Base-by-base conservation (phyloP, 1,284 basidiomycete species). In the Chiua sp. region DNA sequence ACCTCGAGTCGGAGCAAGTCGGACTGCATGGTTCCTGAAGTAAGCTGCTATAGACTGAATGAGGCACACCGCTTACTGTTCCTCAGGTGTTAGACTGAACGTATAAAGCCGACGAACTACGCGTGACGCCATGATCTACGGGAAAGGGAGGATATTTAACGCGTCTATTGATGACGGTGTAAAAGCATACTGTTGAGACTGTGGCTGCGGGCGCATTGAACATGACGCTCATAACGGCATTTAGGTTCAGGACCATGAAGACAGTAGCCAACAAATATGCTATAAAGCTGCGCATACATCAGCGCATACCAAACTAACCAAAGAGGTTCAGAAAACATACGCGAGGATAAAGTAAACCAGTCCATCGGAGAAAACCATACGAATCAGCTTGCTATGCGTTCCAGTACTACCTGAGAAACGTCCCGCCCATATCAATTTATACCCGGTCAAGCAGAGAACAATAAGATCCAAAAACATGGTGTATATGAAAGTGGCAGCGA, bases 91-190 rank as follows among this genome's bases (percentile, higher is more conserved):
- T 28, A 75, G 72, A n/a, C 80, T 80, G 73, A 83, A 90, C 65
- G 85, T 87, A 44, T 82, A 83, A 51, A 91, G 72, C 42, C 88
- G 78, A 54, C 89, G 84, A 23, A 90, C 89, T 22, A 83, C 86
- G n/a, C 89, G 85, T 62, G 85, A 87, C 1, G 88, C 88, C 22
- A 88, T 85, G 67, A 90, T 87, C 89, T 91, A 59, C 49, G 53
- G 32, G 33, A 46, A 60, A 39, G 47, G 64, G 16, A 57, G 23
- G 3, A 47, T 57, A 64, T 49, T 39, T 15, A 11, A 49, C 39
- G 26, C 11, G 18, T 37, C 33, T 32, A 28, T 28, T 32, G 35
- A 42, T 59, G n/a, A 56, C 51, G n/a, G n/a, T n/a, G n/a, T 22
- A 11, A 37, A 30, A 48, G 65, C 76, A 35, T 61, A 79, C 78